phyloP scores from a whole-genome alignment of 495 filamentous ascomycete species.

The Tuber calosporum region DNA sequence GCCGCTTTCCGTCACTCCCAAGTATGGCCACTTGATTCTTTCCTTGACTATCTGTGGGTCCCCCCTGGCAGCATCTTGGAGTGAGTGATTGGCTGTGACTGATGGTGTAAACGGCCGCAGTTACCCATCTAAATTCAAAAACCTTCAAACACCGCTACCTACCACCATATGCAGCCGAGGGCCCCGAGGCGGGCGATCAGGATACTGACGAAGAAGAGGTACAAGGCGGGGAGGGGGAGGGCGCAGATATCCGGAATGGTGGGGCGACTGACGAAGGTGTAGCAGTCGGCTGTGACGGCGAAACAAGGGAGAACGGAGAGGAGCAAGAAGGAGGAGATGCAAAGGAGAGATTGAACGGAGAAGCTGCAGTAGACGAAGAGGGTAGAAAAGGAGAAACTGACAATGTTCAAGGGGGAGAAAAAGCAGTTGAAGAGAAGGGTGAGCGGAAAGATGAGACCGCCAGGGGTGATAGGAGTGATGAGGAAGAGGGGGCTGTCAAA shows the following conservation, averaged over 20 bases:
- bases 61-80: background rate
- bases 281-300: conserved; percentile 4
- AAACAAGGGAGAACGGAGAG: conserved; percentile 13
- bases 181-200: background rate
- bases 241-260: conserved; percentile 19
- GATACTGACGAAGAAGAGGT: conserved; percentile 16
- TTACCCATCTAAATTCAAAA: conserved; percentile 13
- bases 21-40: conserved; percentile 11
- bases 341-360: background rate
- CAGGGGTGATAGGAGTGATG: background rate
- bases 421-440: background rate
- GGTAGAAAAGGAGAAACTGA: background rate
- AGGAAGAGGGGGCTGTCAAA: background rate
- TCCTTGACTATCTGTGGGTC: conserved; percentile 16
- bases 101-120: background rate
- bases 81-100: background rate
- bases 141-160: conserved; percentile 12
- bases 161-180: background rate
- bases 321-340: conserved; percentile 6
- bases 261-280: conserved; percentile 19
- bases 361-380: background rate
- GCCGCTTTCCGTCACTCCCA: conserved; percentile 10
- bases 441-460: background rate
- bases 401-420: background rate
- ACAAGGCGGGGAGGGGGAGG: conserved; percentile 13